Conservation (phyloP, 2,329 filamentous ascomycete species). For the Sporothrix brasiliensis region DNA sequence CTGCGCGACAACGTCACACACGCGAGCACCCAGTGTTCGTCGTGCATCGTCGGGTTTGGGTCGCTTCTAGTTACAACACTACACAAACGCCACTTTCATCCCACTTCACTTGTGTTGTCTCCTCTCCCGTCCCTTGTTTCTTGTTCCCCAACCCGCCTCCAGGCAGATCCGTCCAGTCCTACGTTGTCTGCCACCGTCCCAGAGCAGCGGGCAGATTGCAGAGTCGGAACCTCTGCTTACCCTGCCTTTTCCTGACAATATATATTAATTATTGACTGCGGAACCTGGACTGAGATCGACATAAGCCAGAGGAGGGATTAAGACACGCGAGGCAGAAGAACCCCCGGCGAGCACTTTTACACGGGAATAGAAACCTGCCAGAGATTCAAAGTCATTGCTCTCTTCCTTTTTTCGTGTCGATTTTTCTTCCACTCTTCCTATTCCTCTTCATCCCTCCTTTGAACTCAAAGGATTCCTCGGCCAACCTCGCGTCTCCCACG, state of each 20-base stretch:
- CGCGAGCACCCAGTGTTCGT: constrained; percentile 8
- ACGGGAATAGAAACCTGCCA: constrained; percentile 3
- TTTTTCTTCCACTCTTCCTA: neutral
- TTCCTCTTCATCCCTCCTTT: neutral
- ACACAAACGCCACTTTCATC: neutral
- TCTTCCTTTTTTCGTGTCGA: constrained; percentile 10
- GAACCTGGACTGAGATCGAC: constrained; percentile 10
- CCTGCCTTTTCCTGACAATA: constrained; percentile 18
- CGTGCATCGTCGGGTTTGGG: constrained; percentile 19
- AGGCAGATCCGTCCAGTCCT: neutral
- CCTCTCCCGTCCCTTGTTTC: constrained; percentile 9
- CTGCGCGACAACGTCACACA: constrained; percentile 31
- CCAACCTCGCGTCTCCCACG: neutral
- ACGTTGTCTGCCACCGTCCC: constrained; percentile 9
- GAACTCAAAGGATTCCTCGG: neutral
- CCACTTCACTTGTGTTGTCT: neutral
- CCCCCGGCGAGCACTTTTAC: constrained; percentile 8
- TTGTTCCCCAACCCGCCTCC: constrained; percentile 12
- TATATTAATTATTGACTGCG: constrained; percentile 25
- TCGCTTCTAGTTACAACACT: constrained; percentile 24
- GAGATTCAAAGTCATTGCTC: neutral
- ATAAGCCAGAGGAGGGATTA: constrained; percentile 15
- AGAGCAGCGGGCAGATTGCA: neutral
- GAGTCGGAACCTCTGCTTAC: neutral
- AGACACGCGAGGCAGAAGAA: constrained; percentile 6